Percentiles rank a stretch among this genome's conserved stretches.
phyloP scores from a whole-genome alignment of 805 yeast genomes.

The Metschnikowia anglica region DNA sequence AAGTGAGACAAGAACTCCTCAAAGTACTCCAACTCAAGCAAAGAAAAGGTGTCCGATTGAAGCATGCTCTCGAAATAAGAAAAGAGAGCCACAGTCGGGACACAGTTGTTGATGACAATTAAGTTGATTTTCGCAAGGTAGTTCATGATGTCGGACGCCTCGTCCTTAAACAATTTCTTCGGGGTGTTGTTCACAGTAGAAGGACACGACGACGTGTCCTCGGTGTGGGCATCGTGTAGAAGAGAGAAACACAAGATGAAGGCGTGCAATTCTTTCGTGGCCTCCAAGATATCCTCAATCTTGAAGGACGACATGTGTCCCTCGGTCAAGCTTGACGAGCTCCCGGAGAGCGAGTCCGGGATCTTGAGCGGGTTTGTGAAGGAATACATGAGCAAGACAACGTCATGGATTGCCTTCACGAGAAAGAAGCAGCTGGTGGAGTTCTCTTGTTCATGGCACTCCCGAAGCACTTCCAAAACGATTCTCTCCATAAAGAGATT shows the following conservation, averaged over 20 bases:
- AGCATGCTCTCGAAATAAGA: conserved; percentile 31
- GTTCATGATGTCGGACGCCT: conserved; percentile 10
- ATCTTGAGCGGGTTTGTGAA: conserved; percentile 19
- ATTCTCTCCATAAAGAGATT: conserved; percentile 14
- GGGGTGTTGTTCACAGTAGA: conserved; percentile 15
- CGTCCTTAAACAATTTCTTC: conserved; percentile 9
- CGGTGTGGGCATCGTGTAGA: neutral
- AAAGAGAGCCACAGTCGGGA: conserved; percentile 30
- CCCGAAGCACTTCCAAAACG: conserved; percentile 13
- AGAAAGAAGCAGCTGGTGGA: conserved; percentile 13
- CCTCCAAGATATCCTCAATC: conserved; percentile 9
- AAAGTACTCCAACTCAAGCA: conserved; percentile 18
- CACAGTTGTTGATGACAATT: conserved; percentile 17
- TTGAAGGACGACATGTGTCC: conserved; percentile 3
- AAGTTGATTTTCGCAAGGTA: conserved; percentile 15
- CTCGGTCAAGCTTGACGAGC: conserved; percentile 1
- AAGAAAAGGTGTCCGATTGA: conserved; percentile 2
- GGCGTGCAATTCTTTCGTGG: conserved; percentile 10
- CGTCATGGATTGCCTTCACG: conserved; percentile 14
- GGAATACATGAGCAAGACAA: conserved; percentile 14
- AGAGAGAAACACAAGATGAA: conserved; percentile 5
- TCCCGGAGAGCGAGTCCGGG: conserved; percentile 9
- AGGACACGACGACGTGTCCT: neutral
- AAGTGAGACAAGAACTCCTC: conserved; percentile 19
- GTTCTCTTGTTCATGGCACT: conserved; percentile 9